A percentile compares a stretch with the other conserved stretches of the same genome.
These are phyloP conservation scores for Scleroderma bovista DNA, from an alignment of 768 basidiomycete genomes.

Conservation along the genomic window DNA sequence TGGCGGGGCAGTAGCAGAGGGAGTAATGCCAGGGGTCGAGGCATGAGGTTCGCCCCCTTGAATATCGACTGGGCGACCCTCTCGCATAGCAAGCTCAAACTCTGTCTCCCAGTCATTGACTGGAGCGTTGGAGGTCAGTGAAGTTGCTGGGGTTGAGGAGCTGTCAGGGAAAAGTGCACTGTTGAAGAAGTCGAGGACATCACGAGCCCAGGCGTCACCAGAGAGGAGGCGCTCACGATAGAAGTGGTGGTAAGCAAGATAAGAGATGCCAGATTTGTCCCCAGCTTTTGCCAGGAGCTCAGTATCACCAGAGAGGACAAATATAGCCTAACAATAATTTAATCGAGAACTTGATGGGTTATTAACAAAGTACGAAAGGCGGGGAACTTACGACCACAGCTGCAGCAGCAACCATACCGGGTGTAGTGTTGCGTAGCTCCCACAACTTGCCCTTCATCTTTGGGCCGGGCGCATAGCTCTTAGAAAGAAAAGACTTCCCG, in stretches of 20 bases:
- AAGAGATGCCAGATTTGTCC: background rate
- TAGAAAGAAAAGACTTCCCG: background rate
- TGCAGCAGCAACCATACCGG: constrained; percentile 1
- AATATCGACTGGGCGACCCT: no score
- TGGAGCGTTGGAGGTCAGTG: no score
- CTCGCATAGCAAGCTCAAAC: no score
- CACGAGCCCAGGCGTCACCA: background rate
- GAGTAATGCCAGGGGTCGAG: no score
- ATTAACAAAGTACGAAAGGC: no score
- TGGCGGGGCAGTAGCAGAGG: no score
- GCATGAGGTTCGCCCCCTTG: no score
- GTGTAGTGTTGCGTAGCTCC: background rate
- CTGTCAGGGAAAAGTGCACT: background rate
- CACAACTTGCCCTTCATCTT: constrained; percentile 3
- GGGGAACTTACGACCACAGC: constrained; percentile 2
- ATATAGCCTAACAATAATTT: constrained; percentile 2
- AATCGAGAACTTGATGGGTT: background rate
- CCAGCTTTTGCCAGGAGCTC: background rate
- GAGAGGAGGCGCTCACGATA: background rate
- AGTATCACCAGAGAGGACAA: constrained; percentile 2
- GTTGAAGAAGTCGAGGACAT: background rate
- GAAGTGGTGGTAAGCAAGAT: constrained; percentile 1
- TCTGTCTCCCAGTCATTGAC: no score
- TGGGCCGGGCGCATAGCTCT: background rate
- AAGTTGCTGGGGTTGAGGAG: background rate